A percentile compares a stretch with the other conserved stretches of the same genome.
Evolutionary conservation across 345 rosid genomes (phyloP).

Genomic region (Carallia brachiata): DNA sequence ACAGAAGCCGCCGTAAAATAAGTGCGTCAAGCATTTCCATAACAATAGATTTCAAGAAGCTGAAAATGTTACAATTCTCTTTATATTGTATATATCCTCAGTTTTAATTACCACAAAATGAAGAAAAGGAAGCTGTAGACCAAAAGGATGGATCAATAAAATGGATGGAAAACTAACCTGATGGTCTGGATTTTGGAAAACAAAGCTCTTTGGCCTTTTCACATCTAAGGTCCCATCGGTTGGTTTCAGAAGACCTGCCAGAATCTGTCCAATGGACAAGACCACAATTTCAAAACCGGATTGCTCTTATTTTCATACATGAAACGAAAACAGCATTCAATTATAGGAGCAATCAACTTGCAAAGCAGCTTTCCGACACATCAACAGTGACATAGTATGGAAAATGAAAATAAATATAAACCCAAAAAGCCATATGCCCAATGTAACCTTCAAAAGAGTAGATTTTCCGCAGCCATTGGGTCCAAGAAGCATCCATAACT

Average conservation of each 20-base stretch:
- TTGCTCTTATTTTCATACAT: neutral
- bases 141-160: neutral
- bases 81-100: neutral
- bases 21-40: neutral
- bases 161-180: conserved; percentile 49
- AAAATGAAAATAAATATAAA: neutral
- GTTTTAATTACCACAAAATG: neutral
- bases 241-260: conserved; percentile 85
- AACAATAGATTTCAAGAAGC: neutral
- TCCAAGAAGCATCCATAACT: conserved; percentile 94
- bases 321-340: neutral
- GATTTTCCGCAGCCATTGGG: conserved; percentile 99
- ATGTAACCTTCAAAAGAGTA: conserved; percentile 79
- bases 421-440: neutral
- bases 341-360: neutral
- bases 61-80: neutral
- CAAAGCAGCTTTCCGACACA: neutral
- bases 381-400: neutral
- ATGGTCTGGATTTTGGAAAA: conserved; percentile 90
- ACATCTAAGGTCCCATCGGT: conserved; percentile 54
- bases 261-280: conserved; percentile 48
- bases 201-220: conserved; percentile 74
- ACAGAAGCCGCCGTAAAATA: neutral
- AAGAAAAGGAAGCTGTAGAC: neutral
- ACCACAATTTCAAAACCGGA: neutral